Evolutionary conservation across 176 grass and related monocot species (phyloP).

Genomic region (bread wheat (Triticum aestivum)): DNA sequence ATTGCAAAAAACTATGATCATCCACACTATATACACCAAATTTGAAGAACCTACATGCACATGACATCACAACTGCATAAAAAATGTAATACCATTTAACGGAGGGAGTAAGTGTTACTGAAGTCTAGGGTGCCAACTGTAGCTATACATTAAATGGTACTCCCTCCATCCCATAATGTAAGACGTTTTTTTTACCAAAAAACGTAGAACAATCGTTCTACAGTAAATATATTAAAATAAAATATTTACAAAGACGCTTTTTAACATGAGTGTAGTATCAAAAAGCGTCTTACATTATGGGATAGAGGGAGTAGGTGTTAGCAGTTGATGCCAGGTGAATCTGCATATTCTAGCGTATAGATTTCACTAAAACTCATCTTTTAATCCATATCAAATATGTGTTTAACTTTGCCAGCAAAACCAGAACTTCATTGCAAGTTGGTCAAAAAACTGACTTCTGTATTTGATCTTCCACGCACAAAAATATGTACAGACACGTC

Average conservation of each 20-base stretch:
- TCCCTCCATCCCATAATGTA: no score
- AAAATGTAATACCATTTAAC: no score
- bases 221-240: no score
- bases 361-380: not conserved
- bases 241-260: no score
- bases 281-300: no score
- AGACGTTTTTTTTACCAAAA: no score
- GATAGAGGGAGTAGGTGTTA: not conserved
- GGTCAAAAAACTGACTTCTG: not conserved
- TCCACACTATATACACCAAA: no score
- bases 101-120: not conserved
- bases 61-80: no score
- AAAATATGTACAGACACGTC: not conserved
- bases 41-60: no score
- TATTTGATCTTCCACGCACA: not conserved
- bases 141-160: not conserved
- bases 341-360: not conserved
- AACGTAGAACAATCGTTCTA: no score
- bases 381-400: not conserved
- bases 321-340: not conserved
- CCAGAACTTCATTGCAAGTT: not conserved
- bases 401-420: conserved; percentile 2
- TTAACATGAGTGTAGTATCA: no score
- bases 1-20: no score
- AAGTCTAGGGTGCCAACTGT: not conserved